A percentile compares a stretch with the other conserved stretches of the same genome.
These are phyloP conservation scores for Pseudophaeomoniella oleicola DNA, from an alignment of 2,329 filamentous ascomycete genomes.

Conservation along the genomic window DNA sequence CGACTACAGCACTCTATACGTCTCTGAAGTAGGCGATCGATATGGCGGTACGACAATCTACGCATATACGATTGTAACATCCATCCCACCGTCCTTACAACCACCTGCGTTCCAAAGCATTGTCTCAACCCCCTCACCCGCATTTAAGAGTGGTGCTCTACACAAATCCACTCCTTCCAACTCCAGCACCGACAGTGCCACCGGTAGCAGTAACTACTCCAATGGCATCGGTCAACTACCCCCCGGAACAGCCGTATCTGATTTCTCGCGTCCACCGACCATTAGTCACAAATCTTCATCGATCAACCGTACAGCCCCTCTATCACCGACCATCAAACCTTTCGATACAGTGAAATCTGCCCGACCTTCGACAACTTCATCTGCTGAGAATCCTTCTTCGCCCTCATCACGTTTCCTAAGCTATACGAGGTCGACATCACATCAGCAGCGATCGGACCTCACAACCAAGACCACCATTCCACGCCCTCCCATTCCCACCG, in stretches of 20 bases:
- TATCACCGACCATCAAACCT: not conserved
- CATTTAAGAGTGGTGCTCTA: not conserved
- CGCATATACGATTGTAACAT: conserved; percentile 1
- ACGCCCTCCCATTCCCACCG: no score
- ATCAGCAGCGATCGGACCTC: no score
- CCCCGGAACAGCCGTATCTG: not conserved
- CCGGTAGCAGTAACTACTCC: not conserved
- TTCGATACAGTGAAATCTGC: not conserved
- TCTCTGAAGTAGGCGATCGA: conserved; percentile 20
- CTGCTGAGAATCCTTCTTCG: not conserved
- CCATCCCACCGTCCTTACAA: not conserved
- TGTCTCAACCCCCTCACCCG: not conserved
- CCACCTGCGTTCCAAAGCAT: conserved; percentile 1
- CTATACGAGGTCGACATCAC: no score
- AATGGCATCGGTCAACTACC: not conserved
- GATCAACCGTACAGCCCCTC: not conserved
- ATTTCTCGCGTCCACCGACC: not conserved
- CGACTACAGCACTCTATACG: conserved; percentile 24
- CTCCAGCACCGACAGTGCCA: not conserved
- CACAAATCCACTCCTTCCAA: not conserved
- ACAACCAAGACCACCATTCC: no score
- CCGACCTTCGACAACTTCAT: not conserved
- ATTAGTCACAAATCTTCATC: not conserved
- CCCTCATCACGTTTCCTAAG: no score
- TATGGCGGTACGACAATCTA: conserved; percentile 2